phyloP scores from a whole-genome alignment of 768 basidiomycete genomes.

The Mycena crocata region DNA sequence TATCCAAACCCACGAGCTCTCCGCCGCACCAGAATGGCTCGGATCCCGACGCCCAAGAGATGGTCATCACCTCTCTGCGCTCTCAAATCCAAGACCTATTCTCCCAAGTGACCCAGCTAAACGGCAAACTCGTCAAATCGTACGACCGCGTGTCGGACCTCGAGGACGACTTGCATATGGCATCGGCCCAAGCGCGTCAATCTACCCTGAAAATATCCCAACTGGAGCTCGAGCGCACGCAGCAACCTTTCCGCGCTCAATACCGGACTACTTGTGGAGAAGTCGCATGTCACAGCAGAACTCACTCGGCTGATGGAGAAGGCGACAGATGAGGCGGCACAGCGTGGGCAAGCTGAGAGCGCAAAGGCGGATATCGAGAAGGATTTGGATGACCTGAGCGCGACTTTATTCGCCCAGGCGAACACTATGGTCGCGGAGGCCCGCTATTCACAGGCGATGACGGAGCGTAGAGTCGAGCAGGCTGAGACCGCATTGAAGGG shows the following conservation, averaged over 20 bases:
- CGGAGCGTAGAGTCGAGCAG: constrained; percentile 80
- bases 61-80: constrained; percentile 85
- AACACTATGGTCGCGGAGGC: constrained; percentile 99
- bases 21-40: constrained; percentile 18
- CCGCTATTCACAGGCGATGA: constrained; percentile 69
- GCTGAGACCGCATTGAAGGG: constrained; percentile 82
- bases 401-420: constrained; percentile 89
- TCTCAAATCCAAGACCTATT: constrained; percentile 87
- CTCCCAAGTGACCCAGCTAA: constrained; percentile 91
- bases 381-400: constrained; percentile 95
- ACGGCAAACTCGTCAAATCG: constrained; percentile 90
- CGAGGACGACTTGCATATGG: constrained; percentile 87
- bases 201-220: constrained; percentile 77
- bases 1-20: constrained; percentile 7
- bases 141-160: constrained; percentile 94
- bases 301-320: constrained; percentile 94
- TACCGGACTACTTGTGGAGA: constrained; percentile 92
- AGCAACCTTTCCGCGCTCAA: constrained; percentile 92
- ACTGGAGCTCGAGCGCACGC: constrained; percentile 86
- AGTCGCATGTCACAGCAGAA: constrained; percentile 89
- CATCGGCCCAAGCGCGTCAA: constrained; percentile 66
- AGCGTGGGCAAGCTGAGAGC: constrained; percentile 89
- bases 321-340: constrained; percentile 93
- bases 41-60: constrained; percentile 79
- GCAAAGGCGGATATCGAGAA: constrained; percentile 88